Evolutionary conservation across 495 filamentous ascomycete species (phyloP).

Genomic region (Clavariopsis aquatica): DNA sequence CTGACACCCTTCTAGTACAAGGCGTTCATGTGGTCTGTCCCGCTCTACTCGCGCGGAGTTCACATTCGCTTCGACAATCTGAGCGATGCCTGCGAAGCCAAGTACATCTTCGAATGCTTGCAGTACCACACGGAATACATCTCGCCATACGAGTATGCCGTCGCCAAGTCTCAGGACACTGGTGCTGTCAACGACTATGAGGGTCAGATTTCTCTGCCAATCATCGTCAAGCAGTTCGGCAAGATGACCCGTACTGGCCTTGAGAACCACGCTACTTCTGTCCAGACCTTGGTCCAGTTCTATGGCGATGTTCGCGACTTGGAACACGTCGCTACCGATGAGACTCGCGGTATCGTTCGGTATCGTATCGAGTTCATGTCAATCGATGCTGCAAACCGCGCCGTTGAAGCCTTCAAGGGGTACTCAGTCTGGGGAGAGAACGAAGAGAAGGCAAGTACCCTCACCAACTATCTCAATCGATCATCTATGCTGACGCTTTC

Average conservation of each 20-base stretch:
- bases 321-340: conserved; percentile 2
- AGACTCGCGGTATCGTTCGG: not conserved
- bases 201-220: conserved; percentile 18
- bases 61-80: conserved; percentile 25
- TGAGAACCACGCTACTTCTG: not conserved
- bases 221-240: not conserved
- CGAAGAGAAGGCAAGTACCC: conserved; percentile 7
- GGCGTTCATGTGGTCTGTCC: not conserved
- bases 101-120: not conserved
- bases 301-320: conserved; percentile 5
- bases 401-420: not conserved
- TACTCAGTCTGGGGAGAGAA: not conserved
- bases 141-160: conserved; percentile 6
- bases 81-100: conserved; percentile 7
- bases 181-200: conserved; percentile 13
- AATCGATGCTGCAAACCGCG: conserved; percentile 12
- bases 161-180: conserved; percentile 17
- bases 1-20: conserved; percentile 13
- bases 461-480: not conserved
- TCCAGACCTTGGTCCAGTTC: not conserved
- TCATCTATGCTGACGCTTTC: not conserved
- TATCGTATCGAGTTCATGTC: conserved; percentile 31
- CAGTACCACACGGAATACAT: conserved; percentile 5
- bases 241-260: not conserved
- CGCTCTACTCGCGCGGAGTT: conserved; percentile 7